phyloP scores from a whole-genome alignment of 257 asterid genomes.

The Marsdenia floribunda region DNA sequence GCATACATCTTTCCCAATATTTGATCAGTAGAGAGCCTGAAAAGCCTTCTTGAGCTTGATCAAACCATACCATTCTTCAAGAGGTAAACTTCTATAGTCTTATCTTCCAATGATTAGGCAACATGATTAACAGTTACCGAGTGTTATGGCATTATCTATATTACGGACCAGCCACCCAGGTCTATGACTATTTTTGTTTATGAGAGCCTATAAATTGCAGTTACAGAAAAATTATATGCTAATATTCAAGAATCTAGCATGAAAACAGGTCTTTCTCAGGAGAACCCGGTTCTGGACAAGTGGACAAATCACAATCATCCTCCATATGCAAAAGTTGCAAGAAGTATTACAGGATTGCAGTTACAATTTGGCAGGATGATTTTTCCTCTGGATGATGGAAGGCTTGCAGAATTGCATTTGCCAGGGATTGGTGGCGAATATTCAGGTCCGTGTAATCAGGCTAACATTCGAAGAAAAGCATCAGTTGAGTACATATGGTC shows the following conservation, averaged over 20 bases:
- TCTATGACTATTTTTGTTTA: neutral
- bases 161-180: neutral
- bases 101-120: neutral
- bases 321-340: slow-evolving; percentile 60
- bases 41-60: too few species aligned
- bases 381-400: slow-evolving; percentile 73
- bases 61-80: neutral
- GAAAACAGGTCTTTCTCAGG: slow-evolving; percentile 37
- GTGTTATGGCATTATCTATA: neutral
- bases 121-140: neutral
- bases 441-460: slow-evolving; percentile 44
- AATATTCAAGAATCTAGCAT: slow-evolving; percentile 9
- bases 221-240: neutral
- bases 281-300: slow-evolving; percentile 33
- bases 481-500: slow-evolving; percentile 69
- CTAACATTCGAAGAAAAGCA: slow-evolving; percentile 44
- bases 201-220: neutral
- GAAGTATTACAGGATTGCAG: slow-evolving; percentile 53
- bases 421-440: slow-evolving; percentile 63
- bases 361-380: slow-evolving; percentile 59
- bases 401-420: slow-evolving; percentile 75
- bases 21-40: neutral
- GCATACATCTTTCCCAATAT: neutral
- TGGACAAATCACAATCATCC: slow-evolving; percentile 79
- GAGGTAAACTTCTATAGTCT: neutral